Conservation (phyloP, 2,329 filamentous ascomycete species). For the Colletotrichum spinosum region DNA sequence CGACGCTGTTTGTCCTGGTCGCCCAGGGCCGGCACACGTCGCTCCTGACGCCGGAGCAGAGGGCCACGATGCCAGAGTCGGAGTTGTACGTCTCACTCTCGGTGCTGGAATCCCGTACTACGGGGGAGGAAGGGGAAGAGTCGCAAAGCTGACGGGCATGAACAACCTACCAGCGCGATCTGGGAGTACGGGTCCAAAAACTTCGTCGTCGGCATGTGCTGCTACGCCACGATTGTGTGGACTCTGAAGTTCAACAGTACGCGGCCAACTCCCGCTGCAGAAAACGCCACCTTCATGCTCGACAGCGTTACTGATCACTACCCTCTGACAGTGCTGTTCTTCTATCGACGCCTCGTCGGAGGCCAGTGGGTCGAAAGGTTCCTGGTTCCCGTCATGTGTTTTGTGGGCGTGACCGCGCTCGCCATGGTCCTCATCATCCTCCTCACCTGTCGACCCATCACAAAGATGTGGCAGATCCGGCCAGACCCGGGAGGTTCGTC, state of each 20-base stretch:
- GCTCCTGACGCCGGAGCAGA: slow-evolving; percentile 44
- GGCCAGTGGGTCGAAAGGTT: slow-evolving; percentile 50
- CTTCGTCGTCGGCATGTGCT: slow-evolving; percentile 46
- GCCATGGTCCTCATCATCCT: slow-evolving; percentile 43
- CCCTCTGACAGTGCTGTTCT: slow-evolving; percentile 45
- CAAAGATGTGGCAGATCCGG: slow-evolving; percentile 49
- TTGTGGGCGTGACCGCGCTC: slow-evolving; percentile 43
- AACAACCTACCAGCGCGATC: slow-evolving; percentile 15
- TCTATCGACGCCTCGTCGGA: slow-evolving; percentile 51
- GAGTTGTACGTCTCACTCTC: slow-evolving; percentile 36
- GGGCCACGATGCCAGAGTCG: slow-evolving; percentile 44
- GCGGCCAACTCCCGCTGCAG: not conserved
- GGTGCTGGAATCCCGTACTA: no score
- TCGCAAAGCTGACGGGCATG: not conserved
- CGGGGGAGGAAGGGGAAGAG: not conserved
- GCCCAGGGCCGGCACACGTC: slow-evolving; percentile 47
- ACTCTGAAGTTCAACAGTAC: slow-evolving; percentile 51
- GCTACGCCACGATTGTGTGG: slow-evolving; percentile 52
- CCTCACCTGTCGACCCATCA: slow-evolving; percentile 48
- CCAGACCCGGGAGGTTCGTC: slow-evolving; percentile 51
- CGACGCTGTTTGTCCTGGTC: slow-evolving; percentile 41
- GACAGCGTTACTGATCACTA: not conserved
- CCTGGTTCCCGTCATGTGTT: slow-evolving; percentile 48
- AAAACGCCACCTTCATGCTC: not conserved
- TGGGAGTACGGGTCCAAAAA: slow-evolving; percentile 49